Percentiles rank a stretch among this genome's conserved stretches.
These are phyloP conservation scores for Chalaropsis thielavioides DNA, from an alignment of 2,329 filamentous ascomycete species.

Conservation along the genomic window DNA sequence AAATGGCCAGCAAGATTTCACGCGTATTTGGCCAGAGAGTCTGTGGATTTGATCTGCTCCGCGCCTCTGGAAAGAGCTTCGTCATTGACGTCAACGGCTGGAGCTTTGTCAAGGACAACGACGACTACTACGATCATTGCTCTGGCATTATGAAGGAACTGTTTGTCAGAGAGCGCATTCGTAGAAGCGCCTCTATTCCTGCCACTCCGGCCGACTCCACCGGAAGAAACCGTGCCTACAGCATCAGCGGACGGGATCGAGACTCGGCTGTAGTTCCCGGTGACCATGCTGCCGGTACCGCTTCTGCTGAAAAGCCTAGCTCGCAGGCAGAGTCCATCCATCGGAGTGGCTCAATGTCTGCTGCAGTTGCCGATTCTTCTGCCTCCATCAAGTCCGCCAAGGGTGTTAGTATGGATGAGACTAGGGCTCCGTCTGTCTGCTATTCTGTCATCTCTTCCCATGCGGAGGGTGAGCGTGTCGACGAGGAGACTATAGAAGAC, in stretches of 20 bases:
- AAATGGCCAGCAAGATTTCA: conserved; percentile 80
- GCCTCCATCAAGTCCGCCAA: conserved; percentile 14
- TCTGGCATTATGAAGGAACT: conserved; percentile 74
- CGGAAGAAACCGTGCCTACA: background rate
- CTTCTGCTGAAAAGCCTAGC: background rate
- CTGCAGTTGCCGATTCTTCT: conserved; percentile 5
- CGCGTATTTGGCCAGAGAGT: conserved; percentile 86
- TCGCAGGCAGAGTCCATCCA: conserved; percentile 7
- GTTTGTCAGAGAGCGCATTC: conserved; percentile 64
- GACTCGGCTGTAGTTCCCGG: background rate
- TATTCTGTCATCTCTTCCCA: conserved; percentile 28
- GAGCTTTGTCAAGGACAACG: conserved; percentile 99
- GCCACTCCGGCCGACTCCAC: conserved; percentile 29
- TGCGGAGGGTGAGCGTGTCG: conserved; percentile 20
- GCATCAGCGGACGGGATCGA: background rate
- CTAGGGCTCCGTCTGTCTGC: conserved; percentile 27
- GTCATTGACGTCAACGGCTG: conserved; percentile 99
- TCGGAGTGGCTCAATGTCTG: background rate
- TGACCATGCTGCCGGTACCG: background rate
- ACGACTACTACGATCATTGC: conserved; percentile 91
- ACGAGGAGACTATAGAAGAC: conserved; percentile 1
- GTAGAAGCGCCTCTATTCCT: conserved; percentile 41
- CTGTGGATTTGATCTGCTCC: conserved; percentile 86
- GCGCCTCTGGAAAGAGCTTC: conserved; percentile 78
- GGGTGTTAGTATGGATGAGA: conserved; percentile 5